Evolutionary conservation across 2,329 filamentous ascomycete species (phyloP).

Genomic region (Teratosphaeria pseudoeucalypti): DNA sequence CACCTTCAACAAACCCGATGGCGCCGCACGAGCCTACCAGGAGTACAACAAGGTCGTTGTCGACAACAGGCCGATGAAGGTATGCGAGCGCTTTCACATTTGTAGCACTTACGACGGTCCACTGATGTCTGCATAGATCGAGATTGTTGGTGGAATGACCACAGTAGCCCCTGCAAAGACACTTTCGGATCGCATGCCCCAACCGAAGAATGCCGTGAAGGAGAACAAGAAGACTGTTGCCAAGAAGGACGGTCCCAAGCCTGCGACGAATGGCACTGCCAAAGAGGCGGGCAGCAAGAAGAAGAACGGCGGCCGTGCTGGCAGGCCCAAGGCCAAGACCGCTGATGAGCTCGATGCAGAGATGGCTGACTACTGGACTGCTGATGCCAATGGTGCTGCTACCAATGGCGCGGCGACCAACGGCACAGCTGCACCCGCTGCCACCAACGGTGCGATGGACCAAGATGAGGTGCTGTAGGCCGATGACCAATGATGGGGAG

Average conservation of each 20-base stretch:
- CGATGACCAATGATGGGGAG: slow-evolving; percentile 39
- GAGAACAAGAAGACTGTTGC: slow-evolving; percentile 14
- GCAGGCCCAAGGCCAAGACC: slow-evolving; percentile 70
- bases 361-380: slow-evolving; percentile 89
- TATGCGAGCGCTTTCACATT: slow-evolving; percentile 30
- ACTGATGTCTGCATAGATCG: slow-evolving; percentile 52
- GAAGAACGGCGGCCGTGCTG: slow-evolving; percentile 50
- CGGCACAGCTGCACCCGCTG: slow-evolving; percentile 35
- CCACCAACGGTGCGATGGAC: slow-evolving; percentile 14
- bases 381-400: slow-evolving; percentile 29
- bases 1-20: slow-evolving; percentile 69
- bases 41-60: slow-evolving; percentile 82
- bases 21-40: slow-evolving; percentile 73
- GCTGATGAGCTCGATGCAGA: slow-evolving; percentile 92
- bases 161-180: slow-evolving; percentile 54
- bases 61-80: slow-evolving; percentile 84
- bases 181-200: slow-evolving; percentile 67
- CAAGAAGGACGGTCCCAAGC: slow-evolving; percentile 34
- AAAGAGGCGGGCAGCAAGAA: slow-evolving; percentile 41
- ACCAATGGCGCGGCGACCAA: slow-evolving; percentile 34
- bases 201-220: slow-evolving; percentile 25
- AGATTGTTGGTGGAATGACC: slow-evolving; percentile 75
- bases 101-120: background rate
- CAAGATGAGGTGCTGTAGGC: slow-evolving; percentile 45
- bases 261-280: slow-evolving; percentile 38